Percentiles rank a stretch among this genome's conserved stretches.
Evolutionary conservation across 352 stramenopile species (phyloP).

Genomic region (Phytophthora pistaciae): DNA sequence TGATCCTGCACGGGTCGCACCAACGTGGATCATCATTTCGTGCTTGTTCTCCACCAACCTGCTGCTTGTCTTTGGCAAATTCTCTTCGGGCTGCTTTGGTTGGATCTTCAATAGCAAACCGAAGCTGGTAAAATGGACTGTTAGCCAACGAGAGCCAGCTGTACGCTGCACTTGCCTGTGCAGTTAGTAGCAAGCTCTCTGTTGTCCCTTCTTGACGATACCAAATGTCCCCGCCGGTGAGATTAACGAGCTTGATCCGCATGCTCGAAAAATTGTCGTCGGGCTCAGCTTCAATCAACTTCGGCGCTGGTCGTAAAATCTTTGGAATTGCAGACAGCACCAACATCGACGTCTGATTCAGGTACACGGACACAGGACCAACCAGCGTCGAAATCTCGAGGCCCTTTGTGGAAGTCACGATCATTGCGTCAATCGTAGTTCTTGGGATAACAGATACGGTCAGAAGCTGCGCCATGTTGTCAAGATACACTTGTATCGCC

Average conservation of each 20-base stretch:
- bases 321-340: conserved; percentile 66
- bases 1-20: conserved; percentile 76
- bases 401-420: conserved; percentile 39
- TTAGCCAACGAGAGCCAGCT: conserved; percentile 75
- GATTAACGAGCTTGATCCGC: conserved; percentile 69
- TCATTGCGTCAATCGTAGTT: conserved; percentile 54
- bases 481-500: conserved; percentile 62
- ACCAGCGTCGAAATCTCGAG: conserved; percentile 59
- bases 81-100: not conserved
- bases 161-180: conserved; percentile 50
- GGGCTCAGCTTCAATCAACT: not conserved
- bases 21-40: conserved; percentile 38
- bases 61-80: not conserved
- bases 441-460: conserved; percentile 72
- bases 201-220: conserved; percentile 73
- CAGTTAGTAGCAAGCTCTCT: conserved; percentile 55
- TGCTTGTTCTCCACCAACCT: not conserved
- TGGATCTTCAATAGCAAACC: conserved; percentile 58
- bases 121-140: conserved; percentile 58
- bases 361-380: conserved; percentile 60
- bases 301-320: conserved; percentile 34
- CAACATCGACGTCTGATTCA: conserved; percentile 79
- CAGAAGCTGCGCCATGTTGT: conserved; percentile 80
- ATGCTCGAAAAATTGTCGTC: conserved; percentile 57
- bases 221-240: conserved; percentile 52